phyloP scores from a whole-genome alignment of 176 grass and related monocot species.

The Thalia dealbata region DNA sequence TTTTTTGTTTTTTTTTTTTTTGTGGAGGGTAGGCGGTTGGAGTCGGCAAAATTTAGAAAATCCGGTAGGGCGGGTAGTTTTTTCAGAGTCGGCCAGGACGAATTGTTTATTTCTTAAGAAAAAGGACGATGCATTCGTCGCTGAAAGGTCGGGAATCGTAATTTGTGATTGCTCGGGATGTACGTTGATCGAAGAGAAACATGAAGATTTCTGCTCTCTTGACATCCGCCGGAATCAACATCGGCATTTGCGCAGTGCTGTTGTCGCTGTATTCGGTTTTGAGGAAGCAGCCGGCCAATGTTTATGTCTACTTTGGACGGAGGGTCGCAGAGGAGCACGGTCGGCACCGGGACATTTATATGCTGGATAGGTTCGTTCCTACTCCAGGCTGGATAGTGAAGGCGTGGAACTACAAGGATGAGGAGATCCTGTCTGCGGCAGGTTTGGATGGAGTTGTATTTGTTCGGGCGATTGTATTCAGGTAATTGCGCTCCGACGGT shows the following conservation, averaged over 20 bases:
- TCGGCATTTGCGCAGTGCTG: slow-evolving; percentile 57
- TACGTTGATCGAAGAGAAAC: slow-evolving; percentile 25
- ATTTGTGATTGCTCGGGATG: slow-evolving; percentile 18
- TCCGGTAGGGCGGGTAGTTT: background rate
- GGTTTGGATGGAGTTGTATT: slow-evolving; percentile 92
- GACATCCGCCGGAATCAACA: slow-evolving; percentile 89
- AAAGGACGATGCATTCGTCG: background rate
- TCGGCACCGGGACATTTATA: slow-evolving; percentile 44
- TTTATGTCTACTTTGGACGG: slow-evolving; percentile 84
- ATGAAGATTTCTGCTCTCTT: slow-evolving; percentile 76
- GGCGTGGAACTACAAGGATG: slow-evolving; percentile 66
- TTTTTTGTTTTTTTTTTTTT: no score
- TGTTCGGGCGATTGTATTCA: slow-evolving; percentile 72
- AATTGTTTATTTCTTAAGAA: no score
- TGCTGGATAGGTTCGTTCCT: slow-evolving; percentile 81
- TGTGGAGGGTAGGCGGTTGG: background rate
- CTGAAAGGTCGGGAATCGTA: background rate
- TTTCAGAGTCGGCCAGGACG: background rate
- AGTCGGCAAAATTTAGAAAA: background rate
- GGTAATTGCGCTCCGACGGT: slow-evolving; percentile 24
- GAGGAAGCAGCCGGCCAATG: slow-evolving; percentile 81
- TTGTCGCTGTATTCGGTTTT: slow-evolving; percentile 71
- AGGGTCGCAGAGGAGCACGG: slow-evolving; percentile 52
- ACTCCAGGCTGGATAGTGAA: slow-evolving; percentile 74
- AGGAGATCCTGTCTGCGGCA: slow-evolving; percentile 58